A percentile compares a stretch with the other conserved stretches of the same genome.
Evolutionary conservation across 1,284 basidiomycete species (phyloP).

Genomic region (Sporisorium exsertum): DNA sequence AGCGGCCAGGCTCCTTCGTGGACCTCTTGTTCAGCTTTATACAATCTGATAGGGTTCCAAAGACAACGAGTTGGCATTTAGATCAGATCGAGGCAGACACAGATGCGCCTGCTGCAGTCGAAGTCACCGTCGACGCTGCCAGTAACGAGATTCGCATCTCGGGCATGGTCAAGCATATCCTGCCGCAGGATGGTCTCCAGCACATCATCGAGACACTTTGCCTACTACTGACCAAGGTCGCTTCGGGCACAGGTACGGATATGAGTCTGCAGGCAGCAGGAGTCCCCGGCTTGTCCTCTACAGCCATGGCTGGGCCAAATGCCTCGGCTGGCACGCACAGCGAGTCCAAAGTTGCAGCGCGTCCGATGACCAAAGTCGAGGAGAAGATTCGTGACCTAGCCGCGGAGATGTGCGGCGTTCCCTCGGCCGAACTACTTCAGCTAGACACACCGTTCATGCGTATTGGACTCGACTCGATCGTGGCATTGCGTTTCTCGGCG

Average conservation of each 20-base stretch:
- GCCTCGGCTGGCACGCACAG: background rate
- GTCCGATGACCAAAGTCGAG: slow-evolving; percentile 9
- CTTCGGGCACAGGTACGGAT: background rate
- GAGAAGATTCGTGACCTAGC: slow-evolving; percentile 11
- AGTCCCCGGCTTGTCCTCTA: background rate
- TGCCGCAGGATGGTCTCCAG: slow-evolving; percentile 10
- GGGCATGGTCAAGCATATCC: slow-evolving; percentile 1
- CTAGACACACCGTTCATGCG: slow-evolving; percentile 9
- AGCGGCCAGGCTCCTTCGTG: slow-evolving; percentile 9
- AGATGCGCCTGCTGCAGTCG: slow-evolving; percentile 19
- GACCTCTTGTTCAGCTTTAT: slow-evolving; percentile 22
- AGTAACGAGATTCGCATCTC: slow-evolving; percentile 22
- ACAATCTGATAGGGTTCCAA: background rate
- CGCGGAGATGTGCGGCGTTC: slow-evolving; percentile 2
- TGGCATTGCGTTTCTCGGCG: slow-evolving; percentile 22
- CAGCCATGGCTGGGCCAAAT: background rate
- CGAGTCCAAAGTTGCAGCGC: background rate
- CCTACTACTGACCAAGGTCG: slow-evolving; percentile 9
- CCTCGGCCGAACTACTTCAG: slow-evolving; percentile 9
- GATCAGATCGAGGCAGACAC: slow-evolving; percentile 16
- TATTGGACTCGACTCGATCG: slow-evolving; percentile 27
- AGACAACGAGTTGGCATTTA: slow-evolving; percentile 2
- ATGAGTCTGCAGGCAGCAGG: slow-evolving; percentile 8
- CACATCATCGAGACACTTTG: slow-evolving; percentile 5
- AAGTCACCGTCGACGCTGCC: slow-evolving; percentile 6